phyloP scores from a whole-genome alignment of 352 stramenopile species.

The Phytopythium kandeliae region DNA sequence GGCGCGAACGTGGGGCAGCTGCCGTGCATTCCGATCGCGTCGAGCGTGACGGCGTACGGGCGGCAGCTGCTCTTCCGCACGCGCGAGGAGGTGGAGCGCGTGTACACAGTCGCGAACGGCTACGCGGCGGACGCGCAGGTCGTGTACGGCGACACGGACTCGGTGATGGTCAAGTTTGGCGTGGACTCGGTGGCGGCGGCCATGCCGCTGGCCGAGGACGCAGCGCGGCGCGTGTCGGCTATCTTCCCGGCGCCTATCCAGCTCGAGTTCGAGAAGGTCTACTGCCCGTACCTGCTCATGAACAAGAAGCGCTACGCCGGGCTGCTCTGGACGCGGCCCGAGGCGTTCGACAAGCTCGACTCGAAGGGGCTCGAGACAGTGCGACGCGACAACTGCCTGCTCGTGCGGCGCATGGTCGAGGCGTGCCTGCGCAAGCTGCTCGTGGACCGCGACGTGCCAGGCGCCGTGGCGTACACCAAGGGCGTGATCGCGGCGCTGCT shows the following conservation, averaged over 20 bases:
- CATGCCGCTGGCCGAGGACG: constrained; percentile 97
- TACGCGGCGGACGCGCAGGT: constrained; percentile 96
- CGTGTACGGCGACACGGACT: constrained; percentile 99
- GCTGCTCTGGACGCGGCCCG: constrained; percentile 78
- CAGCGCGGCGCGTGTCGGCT: constrained; percentile 92
- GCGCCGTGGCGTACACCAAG: constrained; percentile 97
- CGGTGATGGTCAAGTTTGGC: constrained; percentile 99
- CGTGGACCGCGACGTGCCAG: constrained; percentile 95
- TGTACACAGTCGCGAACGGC: constrained; percentile 92
- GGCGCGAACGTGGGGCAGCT: constrained; percentile 97
- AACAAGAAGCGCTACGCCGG: constrained; percentile 98
- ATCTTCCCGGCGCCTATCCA: constrained; percentile 98
- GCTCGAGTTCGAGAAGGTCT: constrained; percentile 99
- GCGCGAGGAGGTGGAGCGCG: constrained; percentile 94
- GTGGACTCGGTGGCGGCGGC: constrained; percentile 93
- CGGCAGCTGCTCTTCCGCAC: constrained; percentile 96
- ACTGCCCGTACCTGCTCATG: constrained; percentile 99
- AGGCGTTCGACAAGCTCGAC: constrained; percentile 99
- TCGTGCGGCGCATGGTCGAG: constrained; percentile 97
- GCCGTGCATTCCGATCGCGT: constrained; percentile 98
- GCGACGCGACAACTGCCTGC: constrained; percentile 97
- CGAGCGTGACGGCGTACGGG: constrained; percentile 98
- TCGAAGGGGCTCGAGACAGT: constrained; percentile 98
- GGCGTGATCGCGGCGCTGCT: constrained; percentile 96
- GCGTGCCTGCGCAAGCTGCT: constrained; percentile 98